Conservation (phyloP, 1,284 basidiomycete genomes). For the Ganoderma lingzhi region DNA sequence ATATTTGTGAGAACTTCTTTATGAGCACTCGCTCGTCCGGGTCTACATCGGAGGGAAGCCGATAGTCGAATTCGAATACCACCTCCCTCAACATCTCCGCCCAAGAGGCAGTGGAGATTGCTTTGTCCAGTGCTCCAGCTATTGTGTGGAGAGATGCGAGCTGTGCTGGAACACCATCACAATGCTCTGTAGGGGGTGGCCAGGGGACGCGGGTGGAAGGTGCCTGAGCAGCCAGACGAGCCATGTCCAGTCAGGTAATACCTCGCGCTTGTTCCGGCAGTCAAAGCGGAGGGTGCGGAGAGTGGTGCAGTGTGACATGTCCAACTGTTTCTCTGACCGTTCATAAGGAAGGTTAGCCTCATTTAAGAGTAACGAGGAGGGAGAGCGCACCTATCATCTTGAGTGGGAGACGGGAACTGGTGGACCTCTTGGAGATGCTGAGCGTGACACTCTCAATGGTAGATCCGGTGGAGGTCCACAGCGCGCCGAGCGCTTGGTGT, state of each 20-base stretch:
- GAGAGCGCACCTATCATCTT: constrained; percentile 19
- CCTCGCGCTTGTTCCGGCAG: constrained; percentile 23
- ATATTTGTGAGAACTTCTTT: constrained; percentile 12
- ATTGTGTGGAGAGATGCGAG: constrained; percentile 26
- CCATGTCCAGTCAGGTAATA: constrained; percentile 25
- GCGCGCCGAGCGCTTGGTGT: constrained; percentile 18
- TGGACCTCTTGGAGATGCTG: constrained; percentile 21
- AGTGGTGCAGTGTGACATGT: constrained; percentile 17
- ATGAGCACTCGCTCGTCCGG: constrained; percentile 18
- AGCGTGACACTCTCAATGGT: constrained; percentile 23
- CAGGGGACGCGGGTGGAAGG: constrained; percentile 3
- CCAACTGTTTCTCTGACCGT: constrained; percentile 20
- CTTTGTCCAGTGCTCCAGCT: constrained; percentile 18
- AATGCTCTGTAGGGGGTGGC: constrained; percentile 7
- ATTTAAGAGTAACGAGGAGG: neutral
- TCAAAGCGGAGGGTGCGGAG: constrained; percentile 27
- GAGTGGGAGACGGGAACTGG: neutral
- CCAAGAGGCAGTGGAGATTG: constrained; percentile 6
- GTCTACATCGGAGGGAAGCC: constrained; percentile 10
- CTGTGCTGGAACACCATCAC: constrained; percentile 22
- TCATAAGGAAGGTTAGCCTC: neutral
- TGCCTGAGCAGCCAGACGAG: constrained; percentile 18
- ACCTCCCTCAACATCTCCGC: constrained; percentile 5
- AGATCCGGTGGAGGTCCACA: constrained; percentile 20
- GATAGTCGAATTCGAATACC: constrained; percentile 22